Conservation (phyloP, 129 eudicot species). For the Scalesia atractyloides region DNA sequence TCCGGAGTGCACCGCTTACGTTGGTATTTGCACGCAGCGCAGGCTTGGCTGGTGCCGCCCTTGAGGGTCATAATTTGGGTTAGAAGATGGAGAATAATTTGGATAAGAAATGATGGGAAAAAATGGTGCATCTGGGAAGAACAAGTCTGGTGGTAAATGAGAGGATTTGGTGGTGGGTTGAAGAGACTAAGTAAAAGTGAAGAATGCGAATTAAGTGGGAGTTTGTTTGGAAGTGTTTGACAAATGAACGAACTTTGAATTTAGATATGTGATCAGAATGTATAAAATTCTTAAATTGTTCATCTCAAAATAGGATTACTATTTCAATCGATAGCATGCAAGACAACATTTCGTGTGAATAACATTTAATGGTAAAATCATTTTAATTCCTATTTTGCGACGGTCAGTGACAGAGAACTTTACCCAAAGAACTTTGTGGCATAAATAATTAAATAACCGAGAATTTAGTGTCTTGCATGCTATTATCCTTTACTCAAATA, state of each 20-base stretch:
- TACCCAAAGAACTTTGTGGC: too few relatives aligned
- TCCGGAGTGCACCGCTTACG: constrained; percentile 77
- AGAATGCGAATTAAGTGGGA: constrained; percentile 44
- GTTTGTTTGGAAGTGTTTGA: constrained; percentile 43
- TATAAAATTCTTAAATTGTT: too few relatives aligned
- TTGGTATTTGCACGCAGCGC: constrained; percentile 95
- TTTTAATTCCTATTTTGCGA: too few relatives aligned
- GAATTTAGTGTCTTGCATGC: too few relatives aligned
- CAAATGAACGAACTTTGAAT: constrained; percentile 15
- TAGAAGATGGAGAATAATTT: background rate
- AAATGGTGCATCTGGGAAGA: constrained; percentile 1
- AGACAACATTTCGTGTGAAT: too few relatives aligned
- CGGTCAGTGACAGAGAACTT: too few relatives aligned
- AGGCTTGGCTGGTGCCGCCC: constrained; percentile 84
- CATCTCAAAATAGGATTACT: too few relatives aligned
- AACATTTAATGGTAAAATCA: too few relatives aligned
- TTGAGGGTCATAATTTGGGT: constrained; percentile 66
- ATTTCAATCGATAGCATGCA: too few relatives aligned
- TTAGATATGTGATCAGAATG: too few relatives aligned
- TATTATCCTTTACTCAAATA: too few relatives aligned
- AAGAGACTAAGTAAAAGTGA: constrained; percentile 54
- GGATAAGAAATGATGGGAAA: background rate
- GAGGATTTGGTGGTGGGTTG: constrained; percentile 49
- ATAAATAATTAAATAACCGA: too few relatives aligned
- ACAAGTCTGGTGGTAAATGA: constrained; percentile 28